phyloP scores from a whole-genome alignment of 441 rosid species.

The Erodium moschatum region DNA sequence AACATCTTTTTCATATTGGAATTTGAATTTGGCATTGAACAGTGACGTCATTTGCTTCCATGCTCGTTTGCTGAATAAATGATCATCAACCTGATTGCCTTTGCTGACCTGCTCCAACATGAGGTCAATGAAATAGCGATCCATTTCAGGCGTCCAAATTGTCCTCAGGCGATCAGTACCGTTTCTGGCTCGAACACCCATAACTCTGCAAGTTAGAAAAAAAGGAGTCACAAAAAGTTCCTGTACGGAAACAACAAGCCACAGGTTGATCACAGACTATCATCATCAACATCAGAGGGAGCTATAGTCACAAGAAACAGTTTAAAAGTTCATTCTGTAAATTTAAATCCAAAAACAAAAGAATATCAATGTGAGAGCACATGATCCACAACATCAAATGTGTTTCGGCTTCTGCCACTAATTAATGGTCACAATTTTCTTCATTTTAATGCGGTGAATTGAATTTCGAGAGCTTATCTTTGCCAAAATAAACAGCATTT shows the following conservation, averaged over 20 bases:
- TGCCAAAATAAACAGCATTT: background rate
- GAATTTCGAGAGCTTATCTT: background rate
- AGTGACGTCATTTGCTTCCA: constrained; percentile 64
- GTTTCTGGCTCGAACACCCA: constrained; percentile 31
- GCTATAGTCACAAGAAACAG: no score
- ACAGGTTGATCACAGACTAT: background rate
- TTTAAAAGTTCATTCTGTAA: background rate
- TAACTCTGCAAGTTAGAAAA: constrained; percentile 13
- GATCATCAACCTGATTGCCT: constrained; percentile 66
- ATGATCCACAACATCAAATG: background rate
- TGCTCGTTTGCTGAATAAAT: constrained; percentile 65
- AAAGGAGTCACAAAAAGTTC: background rate
- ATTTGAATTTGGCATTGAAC: constrained; percentile 56
- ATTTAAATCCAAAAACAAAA: background rate
- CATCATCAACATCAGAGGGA: constrained; percentile 4
- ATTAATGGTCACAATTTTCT: background rate
- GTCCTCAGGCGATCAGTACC: constrained; percentile 52
- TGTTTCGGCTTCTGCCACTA: background rate
- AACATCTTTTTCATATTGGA: constrained; percentile 58
- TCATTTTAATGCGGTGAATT: background rate
- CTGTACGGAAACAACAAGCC: background rate
- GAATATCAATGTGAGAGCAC: background rate
- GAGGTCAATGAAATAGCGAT: constrained; percentile 56
- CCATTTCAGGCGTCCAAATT: constrained; percentile 85
- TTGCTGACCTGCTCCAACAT: constrained; percentile 58